A percentile compares a stretch with the other conserved stretches of the same genome.
Evolutionary conservation across 2,329 filamentous ascomycete species (phyloP).

Genomic region (Epichloe aotearoae): DNA sequence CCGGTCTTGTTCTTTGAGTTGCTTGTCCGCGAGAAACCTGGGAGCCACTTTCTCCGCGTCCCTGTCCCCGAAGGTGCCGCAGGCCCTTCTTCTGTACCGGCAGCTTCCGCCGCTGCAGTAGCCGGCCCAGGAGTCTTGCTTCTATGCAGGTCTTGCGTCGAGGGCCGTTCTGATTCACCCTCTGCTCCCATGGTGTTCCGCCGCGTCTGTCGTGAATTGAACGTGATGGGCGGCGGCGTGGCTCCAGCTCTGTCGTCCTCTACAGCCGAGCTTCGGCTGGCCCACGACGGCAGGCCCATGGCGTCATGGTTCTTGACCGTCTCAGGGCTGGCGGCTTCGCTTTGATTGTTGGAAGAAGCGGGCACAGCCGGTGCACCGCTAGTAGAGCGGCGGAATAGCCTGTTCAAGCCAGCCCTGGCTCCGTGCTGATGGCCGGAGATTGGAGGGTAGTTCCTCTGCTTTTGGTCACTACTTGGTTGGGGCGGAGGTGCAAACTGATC

Average conservation of each 20-base stretch:
- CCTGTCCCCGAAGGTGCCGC: constrained; percentile 13
- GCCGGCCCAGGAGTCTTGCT: constrained; percentile 4
- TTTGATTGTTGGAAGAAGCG: background rate
- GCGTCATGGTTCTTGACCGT: constrained; percentile 10
- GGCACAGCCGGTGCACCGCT: constrained; percentile 18
- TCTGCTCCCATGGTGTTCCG: constrained; percentile 14
- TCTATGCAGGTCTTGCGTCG: constrained; percentile 4
- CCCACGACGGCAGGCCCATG: constrained; percentile 29
- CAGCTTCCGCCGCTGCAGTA: background rate
- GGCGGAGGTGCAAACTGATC: constrained; percentile 10
- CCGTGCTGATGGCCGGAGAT: constrained; percentile 30
- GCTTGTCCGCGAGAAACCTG: constrained; percentile 17
- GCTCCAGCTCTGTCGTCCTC: constrained; percentile 34
- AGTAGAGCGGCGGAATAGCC: constrained; percentile 37
- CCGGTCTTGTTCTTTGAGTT: constrained; percentile 11
- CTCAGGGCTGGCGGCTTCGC: constrained; percentile 7
- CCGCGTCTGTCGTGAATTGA: constrained; percentile 25
- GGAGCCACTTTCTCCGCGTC: constrained; percentile 23
- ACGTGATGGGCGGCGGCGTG: constrained; percentile 43
- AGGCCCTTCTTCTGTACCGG: background rate
- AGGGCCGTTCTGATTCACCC: constrained; percentile 9
- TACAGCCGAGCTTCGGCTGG: constrained; percentile 18
- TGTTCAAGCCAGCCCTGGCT: constrained; percentile 33
- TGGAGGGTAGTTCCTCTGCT: constrained; percentile 35
- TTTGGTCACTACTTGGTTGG: constrained; percentile 16